Evolutionary conservation across 495 filamentous ascomycete species (phyloP).

Genomic region (Chaetomium tenue): DNA sequence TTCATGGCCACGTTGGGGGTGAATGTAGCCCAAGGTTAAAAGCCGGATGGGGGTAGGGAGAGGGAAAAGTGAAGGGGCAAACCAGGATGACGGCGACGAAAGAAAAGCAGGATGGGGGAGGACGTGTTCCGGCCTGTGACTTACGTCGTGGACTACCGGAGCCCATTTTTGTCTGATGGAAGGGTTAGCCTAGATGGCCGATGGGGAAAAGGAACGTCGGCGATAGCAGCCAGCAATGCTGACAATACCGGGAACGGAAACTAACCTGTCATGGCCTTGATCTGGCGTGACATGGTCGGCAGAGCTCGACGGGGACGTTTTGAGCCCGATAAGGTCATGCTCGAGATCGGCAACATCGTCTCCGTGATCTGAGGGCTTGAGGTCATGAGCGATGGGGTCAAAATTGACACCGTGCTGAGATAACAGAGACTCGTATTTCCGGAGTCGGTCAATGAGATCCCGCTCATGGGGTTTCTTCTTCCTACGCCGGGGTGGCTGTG

Average conservation of each 20-base stretch:
- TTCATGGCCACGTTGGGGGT: background rate
- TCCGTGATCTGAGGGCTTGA: constrained; percentile 42
- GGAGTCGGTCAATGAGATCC: constrained; percentile 52
- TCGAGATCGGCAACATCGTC: constrained; percentile 53
- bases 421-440: constrained; percentile 55
- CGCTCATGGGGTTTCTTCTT: constrained; percentile 56
- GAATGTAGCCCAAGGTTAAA: background rate
- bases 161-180: constrained; percentile 40
- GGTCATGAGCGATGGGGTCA: constrained; percentile 44
- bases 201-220: no score
- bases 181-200: background rate
- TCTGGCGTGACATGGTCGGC: constrained; percentile 37
- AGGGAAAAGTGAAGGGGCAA: background rate
- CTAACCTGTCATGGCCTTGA: constrained; percentile 36
- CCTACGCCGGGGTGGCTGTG: constrained; percentile 56
- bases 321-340: constrained; percentile 45
- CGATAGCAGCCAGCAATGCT: background rate
- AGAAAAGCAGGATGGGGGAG: background rate
- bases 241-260: background rate
- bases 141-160: constrained; percentile 45
- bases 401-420: constrained; percentile 52
- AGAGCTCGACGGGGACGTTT: constrained; percentile 38
- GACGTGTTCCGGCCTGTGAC: constrained; percentile 15
- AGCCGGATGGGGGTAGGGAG: no score
- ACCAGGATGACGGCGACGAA: background rate